A percentile compares a stretch with the other conserved stretches of the same genome.
phyloP scores from a whole-genome alignment of 495 filamentous ascomycete species.

The Viridothelium virens region DNA sequence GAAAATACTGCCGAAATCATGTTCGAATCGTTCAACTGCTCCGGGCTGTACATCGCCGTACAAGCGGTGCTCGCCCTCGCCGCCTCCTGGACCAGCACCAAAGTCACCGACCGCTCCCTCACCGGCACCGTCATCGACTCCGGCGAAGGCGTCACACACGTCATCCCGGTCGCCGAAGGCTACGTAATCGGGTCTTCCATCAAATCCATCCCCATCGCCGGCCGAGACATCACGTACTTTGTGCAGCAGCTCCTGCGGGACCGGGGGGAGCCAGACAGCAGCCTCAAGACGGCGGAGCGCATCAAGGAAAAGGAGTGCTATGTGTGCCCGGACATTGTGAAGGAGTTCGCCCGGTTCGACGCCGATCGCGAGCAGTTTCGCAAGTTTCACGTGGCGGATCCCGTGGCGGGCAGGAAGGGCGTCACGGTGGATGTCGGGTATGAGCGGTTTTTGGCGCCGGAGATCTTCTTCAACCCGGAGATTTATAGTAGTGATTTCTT shows the following conservation, averaged over 20 bases:
- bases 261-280: slow-evolving; percentile 92
- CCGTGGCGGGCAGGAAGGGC: slow-evolving; percentile 74
- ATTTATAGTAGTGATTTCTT: slow-evolving; percentile 98
- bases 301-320: slow-evolving; percentile 99
- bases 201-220: slow-evolving; percentile 96
- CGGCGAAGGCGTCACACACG: slow-evolving; percentile 95
- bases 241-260: slow-evolving; percentile 93
- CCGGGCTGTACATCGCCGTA: slow-evolving; percentile 96
- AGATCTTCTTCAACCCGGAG: slow-evolving; percentile 99
- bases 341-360: slow-evolving; percentile 91
- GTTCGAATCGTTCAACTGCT: slow-evolving; percentile 99
- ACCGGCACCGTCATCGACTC: slow-evolving; percentile 98
- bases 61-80: slow-evolving; percentile 95
- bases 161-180: slow-evolving; percentile 96
- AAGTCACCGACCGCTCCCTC: slow-evolving; percentile 92
- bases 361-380: slow-evolving; percentile 75
- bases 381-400: slow-evolving; percentile 77
- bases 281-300: slow-evolving; percentile 90
- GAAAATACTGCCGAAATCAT: slow-evolving; percentile 99
- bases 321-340: slow-evolving; percentile 95
- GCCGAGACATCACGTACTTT: slow-evolving; percentile 96
- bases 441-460: slow-evolving; percentile 93
- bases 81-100: slow-evolving; percentile 96
- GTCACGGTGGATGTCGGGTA: slow-evolving; percentile 89
- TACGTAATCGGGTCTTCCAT: slow-evolving; percentile 98